phyloP scores from a whole-genome alignment of 352 stramenopile species.

The Globisporangium middletonii region DNA sequence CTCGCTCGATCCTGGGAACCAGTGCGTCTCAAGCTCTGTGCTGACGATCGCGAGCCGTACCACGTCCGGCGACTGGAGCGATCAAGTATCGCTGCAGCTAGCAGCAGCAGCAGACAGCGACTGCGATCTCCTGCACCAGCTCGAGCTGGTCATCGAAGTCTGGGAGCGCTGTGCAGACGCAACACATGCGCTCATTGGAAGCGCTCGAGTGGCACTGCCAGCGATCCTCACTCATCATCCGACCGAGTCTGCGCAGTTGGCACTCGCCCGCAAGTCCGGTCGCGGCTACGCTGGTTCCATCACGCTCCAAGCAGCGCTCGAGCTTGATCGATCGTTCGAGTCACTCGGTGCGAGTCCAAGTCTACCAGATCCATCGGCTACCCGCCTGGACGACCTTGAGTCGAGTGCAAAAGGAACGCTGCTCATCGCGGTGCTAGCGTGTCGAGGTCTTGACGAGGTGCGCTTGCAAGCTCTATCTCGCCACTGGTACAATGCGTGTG shows the following conservation, averaged over 20 bases:
- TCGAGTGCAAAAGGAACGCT: no score
- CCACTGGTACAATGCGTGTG: no score
- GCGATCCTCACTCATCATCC: background rate
- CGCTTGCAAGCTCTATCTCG: no score
- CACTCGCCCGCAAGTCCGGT: background rate
- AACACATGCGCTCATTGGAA: conserved; percentile 1
- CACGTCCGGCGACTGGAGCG: background rate
- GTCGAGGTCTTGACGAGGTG: no score
- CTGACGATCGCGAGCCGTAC: background rate
- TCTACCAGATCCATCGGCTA: background rate
- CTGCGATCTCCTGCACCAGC: background rate
- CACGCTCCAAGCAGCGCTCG: background rate
- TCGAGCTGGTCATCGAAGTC: conserved; percentile 7
- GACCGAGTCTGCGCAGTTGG: background rate
- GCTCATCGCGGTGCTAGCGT: no score
- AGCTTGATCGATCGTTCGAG: background rate
- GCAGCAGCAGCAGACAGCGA: no score
- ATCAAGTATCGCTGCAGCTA: background rate
- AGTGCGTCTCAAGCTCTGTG: background rate
- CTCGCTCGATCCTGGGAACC: conserved; percentile 3
- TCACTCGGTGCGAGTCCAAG: background rate
- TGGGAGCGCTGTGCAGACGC: background rate
- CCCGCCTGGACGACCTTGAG: background rate
- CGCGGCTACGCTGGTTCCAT: conserved; percentile 3
- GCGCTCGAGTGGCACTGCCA: background rate